Conservation (phyloP, 257 asterid species). For the Capsicum baccatum region DNA sequence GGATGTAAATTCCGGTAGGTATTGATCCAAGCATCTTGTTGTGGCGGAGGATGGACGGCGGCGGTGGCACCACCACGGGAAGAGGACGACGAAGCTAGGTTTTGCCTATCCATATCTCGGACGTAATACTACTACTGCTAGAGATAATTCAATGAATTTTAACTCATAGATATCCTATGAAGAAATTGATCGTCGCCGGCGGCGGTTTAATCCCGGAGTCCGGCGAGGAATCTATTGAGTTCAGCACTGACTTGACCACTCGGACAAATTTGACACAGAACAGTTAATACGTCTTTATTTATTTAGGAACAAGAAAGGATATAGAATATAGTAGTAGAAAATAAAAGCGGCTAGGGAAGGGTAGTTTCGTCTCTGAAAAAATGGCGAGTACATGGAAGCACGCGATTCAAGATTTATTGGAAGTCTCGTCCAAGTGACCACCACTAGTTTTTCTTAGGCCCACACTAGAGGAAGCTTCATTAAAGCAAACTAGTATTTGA, state of each 20-base stretch:
- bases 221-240: not conserved
- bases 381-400: not conserved
- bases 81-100: slow-evolving; percentile 79
- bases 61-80: slow-evolving; percentile 29
- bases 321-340: not conserved
- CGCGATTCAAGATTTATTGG: slow-evolving; percentile 23
- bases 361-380: slow-evolving; percentile 20
- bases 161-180: not conserved
- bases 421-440: not conserved
- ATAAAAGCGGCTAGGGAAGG: not conserved
- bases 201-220: not conserved
- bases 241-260: not conserved
- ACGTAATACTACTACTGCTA: not conserved
- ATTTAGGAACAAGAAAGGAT: not conserved
- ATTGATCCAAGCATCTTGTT: slow-evolving; percentile 77
- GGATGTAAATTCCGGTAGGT: slow-evolving; percentile 60
- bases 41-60: slow-evolving; percentile 57
- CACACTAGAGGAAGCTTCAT: too few species aligned
- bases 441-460: not conserved
- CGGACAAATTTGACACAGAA: slow-evolving; percentile 10
- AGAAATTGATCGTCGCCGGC: not conserved
- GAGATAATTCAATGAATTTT: not conserved
- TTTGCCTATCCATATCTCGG: slow-evolving; percentile 61
- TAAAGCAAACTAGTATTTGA: too few species aligned
- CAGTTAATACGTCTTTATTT: not conserved